These are phyloP conservation scores for Taphrina populina DNA, from an alignment of 1,139 yeast genomes.

Conservation along the genomic window DNA sequence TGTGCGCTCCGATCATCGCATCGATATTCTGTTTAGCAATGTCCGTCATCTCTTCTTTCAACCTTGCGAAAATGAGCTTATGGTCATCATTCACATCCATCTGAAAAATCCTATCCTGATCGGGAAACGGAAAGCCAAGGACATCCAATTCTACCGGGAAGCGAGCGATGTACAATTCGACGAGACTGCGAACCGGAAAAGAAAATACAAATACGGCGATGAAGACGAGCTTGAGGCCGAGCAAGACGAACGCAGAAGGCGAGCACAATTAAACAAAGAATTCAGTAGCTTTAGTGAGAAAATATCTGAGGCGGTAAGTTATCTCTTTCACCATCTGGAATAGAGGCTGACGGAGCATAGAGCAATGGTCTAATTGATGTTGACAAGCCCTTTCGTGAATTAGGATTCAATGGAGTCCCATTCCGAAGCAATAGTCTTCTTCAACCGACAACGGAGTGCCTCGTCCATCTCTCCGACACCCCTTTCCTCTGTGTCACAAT, in stretches of 20 bases:
- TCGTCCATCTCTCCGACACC: constrained; percentile 89
- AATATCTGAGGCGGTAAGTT: constrained; percentile 66
- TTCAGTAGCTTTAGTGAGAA: constrained; percentile 85
- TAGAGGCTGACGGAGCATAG: background rate
- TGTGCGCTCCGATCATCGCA: constrained; percentile 75
- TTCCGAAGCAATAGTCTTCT: constrained; percentile 89
- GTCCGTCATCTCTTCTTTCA: constrained; percentile 93
- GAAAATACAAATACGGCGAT: constrained; percentile 89
- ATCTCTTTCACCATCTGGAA: constrained; percentile 48
- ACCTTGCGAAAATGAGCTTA: constrained; percentile 91
- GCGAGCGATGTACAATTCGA: constrained; percentile 96
- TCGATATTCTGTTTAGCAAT: constrained; percentile 84
- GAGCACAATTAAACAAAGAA: constrained; percentile 87
- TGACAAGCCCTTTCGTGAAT: constrained; percentile 91
- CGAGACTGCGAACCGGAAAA: constrained; percentile 93
- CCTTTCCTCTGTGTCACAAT: constrained; percentile 90
- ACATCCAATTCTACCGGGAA: constrained; percentile 93
- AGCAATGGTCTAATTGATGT: constrained; percentile 63
- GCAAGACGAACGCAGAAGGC: constrained; percentile 94
- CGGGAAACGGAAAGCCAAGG: constrained; percentile 93
- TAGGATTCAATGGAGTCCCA: constrained; percentile 98
- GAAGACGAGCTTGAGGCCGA: constrained; percentile 98
- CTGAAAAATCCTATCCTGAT: constrained; percentile 89
- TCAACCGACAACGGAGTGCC: constrained; percentile 96
- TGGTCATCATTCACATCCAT: constrained; percentile 89